These are phyloP conservation scores for Colletotrichum agaves DNA, from an alignment of 2,329 filamentous ascomycete genomes.

Conservation along the genomic window DNA sequence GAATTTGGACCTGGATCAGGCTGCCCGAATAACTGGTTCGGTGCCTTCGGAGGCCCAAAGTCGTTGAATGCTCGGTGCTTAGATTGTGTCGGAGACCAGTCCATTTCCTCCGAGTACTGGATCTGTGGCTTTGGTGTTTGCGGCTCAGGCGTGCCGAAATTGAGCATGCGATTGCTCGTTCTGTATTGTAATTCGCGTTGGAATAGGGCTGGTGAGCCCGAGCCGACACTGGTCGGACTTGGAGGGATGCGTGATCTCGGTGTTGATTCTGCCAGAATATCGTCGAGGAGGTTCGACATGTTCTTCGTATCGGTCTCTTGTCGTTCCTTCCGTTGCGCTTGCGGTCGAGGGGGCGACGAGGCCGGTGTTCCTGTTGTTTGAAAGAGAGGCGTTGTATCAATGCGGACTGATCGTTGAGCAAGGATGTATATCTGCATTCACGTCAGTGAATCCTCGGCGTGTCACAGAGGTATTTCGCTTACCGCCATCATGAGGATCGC, in stretches of 20 bases:
- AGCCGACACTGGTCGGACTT: constrained; percentile 22
- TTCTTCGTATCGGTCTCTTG: constrained; percentile 50
- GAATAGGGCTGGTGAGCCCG: constrained; percentile 40
- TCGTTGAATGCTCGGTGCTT: constrained; percentile 66
- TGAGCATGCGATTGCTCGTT: constrained; percentile 33
- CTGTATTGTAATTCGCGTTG: constrained; percentile 26
- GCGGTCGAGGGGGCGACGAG: constrained; percentile 39
- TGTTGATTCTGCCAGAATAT: constrained; percentile 50
- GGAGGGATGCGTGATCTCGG: constrained; percentile 18
- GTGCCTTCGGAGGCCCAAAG: constrained; percentile 51
- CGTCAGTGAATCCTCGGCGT: constrained; percentile 39
- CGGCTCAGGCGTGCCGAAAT: constrained; percentile 38
- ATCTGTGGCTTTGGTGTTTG: constrained; percentile 36
- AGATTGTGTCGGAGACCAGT: constrained; percentile 75
- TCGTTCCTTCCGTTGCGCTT: constrained; percentile 28
- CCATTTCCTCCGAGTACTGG: constrained; percentile 72
- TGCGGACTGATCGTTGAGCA: constrained; percentile 58
- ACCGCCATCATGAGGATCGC: constrained; percentile 64
- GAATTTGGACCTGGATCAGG: constrained; percentile 55
- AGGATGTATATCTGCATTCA: constrained; percentile 54
- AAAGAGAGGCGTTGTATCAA: constrained; percentile 69
- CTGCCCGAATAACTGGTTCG: constrained; percentile 57
- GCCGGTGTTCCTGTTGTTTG: constrained; percentile 42
- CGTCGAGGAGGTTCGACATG: constrained; percentile 59
- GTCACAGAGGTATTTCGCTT: constrained; percentile 44